Percentiles rank a stretch among this genome's conserved stretches.
phyloP scores from a whole-genome alignment of 2,329 filamentous ascomycete genomes.

The Xylariales sp. region DNA sequence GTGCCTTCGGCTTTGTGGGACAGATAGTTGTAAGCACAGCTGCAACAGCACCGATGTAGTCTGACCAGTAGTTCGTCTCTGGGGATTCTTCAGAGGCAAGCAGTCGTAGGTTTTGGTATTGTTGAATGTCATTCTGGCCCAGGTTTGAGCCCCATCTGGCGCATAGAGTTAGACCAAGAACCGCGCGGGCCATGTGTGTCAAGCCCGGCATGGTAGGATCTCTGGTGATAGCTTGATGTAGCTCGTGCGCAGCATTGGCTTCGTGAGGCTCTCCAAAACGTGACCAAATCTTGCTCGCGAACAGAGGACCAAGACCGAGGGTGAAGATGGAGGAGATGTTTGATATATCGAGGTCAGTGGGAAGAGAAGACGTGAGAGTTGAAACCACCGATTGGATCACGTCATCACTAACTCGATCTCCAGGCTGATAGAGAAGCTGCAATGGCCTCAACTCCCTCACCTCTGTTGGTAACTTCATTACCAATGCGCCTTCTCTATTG shows the following conservation, averaged over 20 bases:
- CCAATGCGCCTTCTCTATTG: constrained; percentile 78
- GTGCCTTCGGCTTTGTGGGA: constrained; percentile 34
- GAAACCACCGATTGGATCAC: constrained; percentile 33
- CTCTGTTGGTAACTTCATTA: constrained; percentile 58
- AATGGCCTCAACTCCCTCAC: constrained; percentile 65
- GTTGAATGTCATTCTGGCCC: constrained; percentile 40
- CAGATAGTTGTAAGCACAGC: constrained; percentile 37
- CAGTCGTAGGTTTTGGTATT: constrained; percentile 37
- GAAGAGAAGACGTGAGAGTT: constrained; percentile 38
- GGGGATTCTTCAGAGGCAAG: constrained; percentile 33
- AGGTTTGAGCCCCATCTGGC: constrained; percentile 68
- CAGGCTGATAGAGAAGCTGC: constrained; percentile 26
- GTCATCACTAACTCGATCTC: constrained; percentile 10
- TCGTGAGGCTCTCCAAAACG: constrained; percentile 43
- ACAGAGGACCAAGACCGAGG: constrained; percentile 37
- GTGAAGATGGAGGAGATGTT: constrained; percentile 37
- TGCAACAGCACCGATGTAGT: constrained; percentile 47
- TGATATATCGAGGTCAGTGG: constrained; percentile 30
- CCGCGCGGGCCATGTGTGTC: constrained; percentile 65
- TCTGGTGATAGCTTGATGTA: constrained; percentile 69
- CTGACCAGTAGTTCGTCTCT: constrained; percentile 46
- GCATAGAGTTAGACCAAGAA: constrained; percentile 67
- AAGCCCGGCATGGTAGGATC: constrained; percentile 67
- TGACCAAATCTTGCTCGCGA: constrained; percentile 48
- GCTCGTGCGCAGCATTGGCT: constrained; percentile 59